A percentile compares a stretch with the other conserved stretches of the same genome.
Evolutionary conservation across 192 early-diverging fungal genomes (phyloP).

Genomic region (Diversispora epigaea): DNA sequence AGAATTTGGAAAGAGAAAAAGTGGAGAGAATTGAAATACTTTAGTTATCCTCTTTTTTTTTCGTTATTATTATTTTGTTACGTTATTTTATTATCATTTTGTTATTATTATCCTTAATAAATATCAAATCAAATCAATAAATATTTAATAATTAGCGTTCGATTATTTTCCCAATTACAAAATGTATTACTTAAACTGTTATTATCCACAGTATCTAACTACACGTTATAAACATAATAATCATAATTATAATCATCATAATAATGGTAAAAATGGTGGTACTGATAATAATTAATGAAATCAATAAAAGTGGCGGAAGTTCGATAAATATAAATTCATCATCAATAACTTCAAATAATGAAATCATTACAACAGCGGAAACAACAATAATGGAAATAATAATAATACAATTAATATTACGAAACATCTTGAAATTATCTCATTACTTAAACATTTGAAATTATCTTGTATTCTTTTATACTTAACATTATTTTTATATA

Average conservation of each 20-base stretch:
- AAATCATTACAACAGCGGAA: no score
- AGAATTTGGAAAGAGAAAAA: slow-evolving; percentile 33
- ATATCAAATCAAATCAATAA: no score
- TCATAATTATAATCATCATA: no score
- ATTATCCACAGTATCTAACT: slow-evolving; percentile 43
- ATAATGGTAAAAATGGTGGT: no score
- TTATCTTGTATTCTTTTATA: slow-evolving; percentile 53
- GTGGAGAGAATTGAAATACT: slow-evolving; percentile 50
- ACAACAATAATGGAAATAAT: slow-evolving; percentile 19
- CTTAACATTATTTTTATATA: no score
- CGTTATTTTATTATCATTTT: neutral
- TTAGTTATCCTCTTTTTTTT: slow-evolving; percentile 47
- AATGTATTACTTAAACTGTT: slow-evolving; percentile 53
- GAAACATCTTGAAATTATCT: slow-evolving; percentile 69
- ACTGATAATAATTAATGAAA: no score
- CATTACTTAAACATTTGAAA: slow-evolving; percentile 68
- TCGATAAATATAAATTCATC: no score
- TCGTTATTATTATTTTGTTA: neutral
- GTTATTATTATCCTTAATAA: no score
- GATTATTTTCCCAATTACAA: slow-evolving; percentile 54
- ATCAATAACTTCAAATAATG: no score
- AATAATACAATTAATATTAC: slow-evolving; percentile 45
- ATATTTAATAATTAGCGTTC: slow-evolving; percentile 31
- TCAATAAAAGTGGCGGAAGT: no score
- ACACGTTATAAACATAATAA: slow-evolving; percentile 8